Percentiles rank a stretch among this genome's conserved stretches.
Conservation (phyloP, 2,329 filamentous ascomycete genomes). For the Metarhizium rileyi region DNA sequence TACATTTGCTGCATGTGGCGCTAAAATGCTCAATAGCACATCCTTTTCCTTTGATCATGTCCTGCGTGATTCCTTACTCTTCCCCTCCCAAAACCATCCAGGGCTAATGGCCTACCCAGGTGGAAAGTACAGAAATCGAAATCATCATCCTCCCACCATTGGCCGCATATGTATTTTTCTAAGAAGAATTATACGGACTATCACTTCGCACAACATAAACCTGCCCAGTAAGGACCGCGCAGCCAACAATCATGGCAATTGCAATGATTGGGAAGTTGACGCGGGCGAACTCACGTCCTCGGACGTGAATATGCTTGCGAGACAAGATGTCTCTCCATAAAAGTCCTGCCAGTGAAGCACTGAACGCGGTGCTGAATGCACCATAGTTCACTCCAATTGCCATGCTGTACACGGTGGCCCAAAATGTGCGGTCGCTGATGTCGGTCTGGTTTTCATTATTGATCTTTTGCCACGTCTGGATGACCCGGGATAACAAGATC, state of each 20-base stretch:
- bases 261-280: conserved; percentile 64
- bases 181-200: conserved; percentile 4
- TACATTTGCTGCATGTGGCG: too few species aligned
- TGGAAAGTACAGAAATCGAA: too few species aligned
- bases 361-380: conserved; percentile 64
- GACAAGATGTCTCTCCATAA: conserved; percentile 62
- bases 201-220: conserved; percentile 42
- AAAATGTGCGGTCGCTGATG: conserved; percentile 58
- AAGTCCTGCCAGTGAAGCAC: conserved; percentile 60
- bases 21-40: too few species aligned
- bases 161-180: neutral
- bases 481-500: conserved; percentile 60
- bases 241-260: conserved; percentile 56
- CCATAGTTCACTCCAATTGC: conserved; percentile 67
- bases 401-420: conserved; percentile 67
- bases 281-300: conserved; percentile 53
- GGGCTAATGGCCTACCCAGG: too few species aligned
- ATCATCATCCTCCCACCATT: too few species aligned
- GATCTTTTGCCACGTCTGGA: conserved; percentile 59
- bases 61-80: too few species aligned
- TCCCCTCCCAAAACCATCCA: too few species aligned
- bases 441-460: conserved; percentile 33
- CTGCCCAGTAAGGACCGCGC: conserved; percentile 50
- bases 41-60: too few species aligned
- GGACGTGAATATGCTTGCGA: conserved; percentile 58